Evolutionary conservation across 1,139 yeast species (phyloP).

Genomic region (Geotrichum candidum): DNA sequence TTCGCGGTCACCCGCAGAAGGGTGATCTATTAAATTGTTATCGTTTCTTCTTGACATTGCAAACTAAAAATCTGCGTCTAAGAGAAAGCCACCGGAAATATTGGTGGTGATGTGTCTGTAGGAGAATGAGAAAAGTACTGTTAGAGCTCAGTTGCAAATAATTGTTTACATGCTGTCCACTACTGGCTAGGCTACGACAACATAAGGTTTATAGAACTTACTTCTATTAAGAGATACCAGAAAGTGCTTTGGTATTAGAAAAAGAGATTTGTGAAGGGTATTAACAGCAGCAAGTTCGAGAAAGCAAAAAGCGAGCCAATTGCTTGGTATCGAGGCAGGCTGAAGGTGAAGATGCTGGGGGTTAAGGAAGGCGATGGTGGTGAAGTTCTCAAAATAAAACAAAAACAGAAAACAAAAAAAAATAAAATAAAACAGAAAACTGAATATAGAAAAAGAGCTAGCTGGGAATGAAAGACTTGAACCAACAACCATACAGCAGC

Average conservation of each 20-base stretch:
- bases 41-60: slow-evolving; percentile 11
- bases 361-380: not conserved
- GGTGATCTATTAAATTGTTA: slow-evolving; percentile 15
- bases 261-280: not conserved
- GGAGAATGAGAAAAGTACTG: not conserved
- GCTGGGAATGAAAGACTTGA: not conserved
- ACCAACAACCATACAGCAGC: not conserved
- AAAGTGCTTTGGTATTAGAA: not conserved
- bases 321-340: not conserved
- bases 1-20: slow-evolving; percentile 11
- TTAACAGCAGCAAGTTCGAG: not conserved
- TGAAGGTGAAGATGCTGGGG: not conserved
- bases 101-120: not conserved
- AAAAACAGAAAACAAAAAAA: not conserved
- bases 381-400: not conserved
- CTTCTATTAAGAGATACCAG: not conserved
- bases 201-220: not conserved
- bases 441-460: not conserved
- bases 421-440: not conserved
- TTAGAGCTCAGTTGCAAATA: not conserved
- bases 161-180: not conserved
- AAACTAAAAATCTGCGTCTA: slow-evolving; percentile 2
- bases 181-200: not conserved
- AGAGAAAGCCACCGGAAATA: slow-evolving; percentile 2
- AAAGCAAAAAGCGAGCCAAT: not conserved